These are phyloP conservation scores for Byssothecium circinans DNA, from an alignment of 2,329 filamentous ascomycete genomes.

Conservation along the genomic window DNA sequence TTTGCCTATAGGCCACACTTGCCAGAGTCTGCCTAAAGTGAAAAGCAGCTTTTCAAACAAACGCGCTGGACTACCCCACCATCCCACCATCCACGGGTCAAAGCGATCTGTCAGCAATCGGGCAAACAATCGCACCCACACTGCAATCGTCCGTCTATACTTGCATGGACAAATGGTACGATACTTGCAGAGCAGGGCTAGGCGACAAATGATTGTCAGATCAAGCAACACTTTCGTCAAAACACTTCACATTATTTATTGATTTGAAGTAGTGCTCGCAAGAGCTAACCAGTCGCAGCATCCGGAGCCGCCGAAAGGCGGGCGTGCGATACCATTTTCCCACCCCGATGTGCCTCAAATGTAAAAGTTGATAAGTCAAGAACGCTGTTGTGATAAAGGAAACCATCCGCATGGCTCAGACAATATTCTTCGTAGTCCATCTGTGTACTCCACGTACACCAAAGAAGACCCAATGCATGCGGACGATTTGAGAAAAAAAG, in stretches of 20 bases:
- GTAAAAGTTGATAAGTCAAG: no score
- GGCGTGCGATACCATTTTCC: no score
- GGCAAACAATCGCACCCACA: background rate
- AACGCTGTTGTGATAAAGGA: no score
- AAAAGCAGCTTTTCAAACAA: no score
- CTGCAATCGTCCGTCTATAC: conserved; percentile 7
- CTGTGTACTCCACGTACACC: no score
- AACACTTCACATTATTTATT: background rate
- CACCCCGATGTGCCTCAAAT: no score
- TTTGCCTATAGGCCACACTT: no score
- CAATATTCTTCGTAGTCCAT: no score
- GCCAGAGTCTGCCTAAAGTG: no score
- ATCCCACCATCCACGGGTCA: no score
- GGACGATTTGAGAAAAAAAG: background rate
- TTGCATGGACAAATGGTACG: conserved; percentile 3
- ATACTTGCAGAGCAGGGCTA: conserved; percentile 5
- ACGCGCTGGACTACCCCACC: no score
- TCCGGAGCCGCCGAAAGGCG: background rate
- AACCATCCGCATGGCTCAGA: no score
- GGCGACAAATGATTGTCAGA: background rate
- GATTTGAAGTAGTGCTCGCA: background rate
- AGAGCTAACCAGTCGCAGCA: background rate
- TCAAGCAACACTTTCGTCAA: background rate
- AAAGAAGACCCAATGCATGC: background rate
- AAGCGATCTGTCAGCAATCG: background rate